phyloP scores from a whole-genome alignment of 495 filamentous ascomycete species.

The Tuber brumale region DNA sequence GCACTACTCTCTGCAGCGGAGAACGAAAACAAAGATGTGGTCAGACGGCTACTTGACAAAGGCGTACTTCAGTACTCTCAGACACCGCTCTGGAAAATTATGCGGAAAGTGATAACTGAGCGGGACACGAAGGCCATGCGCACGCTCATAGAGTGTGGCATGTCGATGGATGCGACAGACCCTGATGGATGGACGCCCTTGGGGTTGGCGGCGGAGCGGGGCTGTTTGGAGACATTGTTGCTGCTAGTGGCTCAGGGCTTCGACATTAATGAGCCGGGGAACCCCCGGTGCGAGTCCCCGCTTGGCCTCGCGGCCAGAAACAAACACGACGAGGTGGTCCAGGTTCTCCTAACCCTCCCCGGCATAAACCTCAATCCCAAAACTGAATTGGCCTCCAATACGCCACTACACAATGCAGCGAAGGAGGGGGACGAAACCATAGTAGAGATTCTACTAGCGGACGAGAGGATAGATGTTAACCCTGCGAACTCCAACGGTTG shows the following conservation, averaged over 20 bases:
- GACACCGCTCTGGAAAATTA: neutral
- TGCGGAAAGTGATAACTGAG: neutral
- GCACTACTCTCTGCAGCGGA: neutral
- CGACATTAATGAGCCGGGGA: neutral
- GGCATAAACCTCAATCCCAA: neutral
- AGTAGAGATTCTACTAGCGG: neutral
- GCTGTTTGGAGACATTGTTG: neutral
- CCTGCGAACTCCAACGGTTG: neutral
- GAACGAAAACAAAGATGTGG: neutral
- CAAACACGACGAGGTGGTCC: neutral
- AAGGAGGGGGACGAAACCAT: neutral
- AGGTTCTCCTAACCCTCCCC: neutral
- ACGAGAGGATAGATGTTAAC: conserved; percentile 2
- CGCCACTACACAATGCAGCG: neutral
- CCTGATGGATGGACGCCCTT: neutral
- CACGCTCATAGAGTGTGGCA: neutral
- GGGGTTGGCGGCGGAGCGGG: neutral
- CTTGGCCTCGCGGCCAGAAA: neutral
- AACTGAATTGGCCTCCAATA: conserved; percentile 2
- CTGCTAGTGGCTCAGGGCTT: neutral
- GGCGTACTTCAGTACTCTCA: neutral
- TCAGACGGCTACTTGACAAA: neutral
- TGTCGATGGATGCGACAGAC: neutral
- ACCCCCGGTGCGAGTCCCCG: neutral
- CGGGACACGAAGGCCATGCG: neutral